A percentile compares a stretch with the other conserved stretches of the same genome.
These are phyloP conservation scores for Priceomyces melissophilus DNA, from an alignment of 805 yeast species.

Conservation along the genomic window DNA sequence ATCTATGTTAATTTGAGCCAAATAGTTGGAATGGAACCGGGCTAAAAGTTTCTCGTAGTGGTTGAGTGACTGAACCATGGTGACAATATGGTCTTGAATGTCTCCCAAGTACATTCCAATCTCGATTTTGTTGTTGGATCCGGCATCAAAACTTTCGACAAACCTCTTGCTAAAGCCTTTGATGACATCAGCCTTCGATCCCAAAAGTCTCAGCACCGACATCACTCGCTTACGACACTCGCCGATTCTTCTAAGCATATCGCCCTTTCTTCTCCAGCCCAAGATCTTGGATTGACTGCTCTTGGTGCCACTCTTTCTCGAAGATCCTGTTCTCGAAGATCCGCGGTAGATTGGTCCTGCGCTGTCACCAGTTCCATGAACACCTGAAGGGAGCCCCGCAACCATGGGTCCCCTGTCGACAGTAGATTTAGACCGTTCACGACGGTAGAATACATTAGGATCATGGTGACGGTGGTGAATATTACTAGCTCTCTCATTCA, in stretches of 20 bases:
- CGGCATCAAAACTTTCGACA: conserved; percentile 25
- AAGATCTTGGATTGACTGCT: conserved; percentile 48
- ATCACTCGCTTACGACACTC: conserved; percentile 93
- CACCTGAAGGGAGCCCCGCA: neutral
- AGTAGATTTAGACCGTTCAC: conserved; percentile 36
- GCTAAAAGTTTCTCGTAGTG: conserved; percentile 94
- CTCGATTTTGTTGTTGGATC: conserved; percentile 49
- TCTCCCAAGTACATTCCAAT: conserved; percentile 95
- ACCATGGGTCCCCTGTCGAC: conserved; percentile 23
- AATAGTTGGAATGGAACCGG: conserved; percentile 90
- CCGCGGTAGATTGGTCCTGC: neutral
- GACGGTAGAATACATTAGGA: conserved; percentile 27
- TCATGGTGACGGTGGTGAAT: conserved; percentile 2
- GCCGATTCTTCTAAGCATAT: conserved; percentile 91
- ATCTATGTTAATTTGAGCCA: conserved; percentile 95
- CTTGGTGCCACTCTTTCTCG: conserved; percentile 26
- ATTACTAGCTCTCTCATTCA: conserved; percentile 12
- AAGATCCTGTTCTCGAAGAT: neutral
- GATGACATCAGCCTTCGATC: conserved; percentile 96
- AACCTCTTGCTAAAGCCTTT: conserved; percentile 92
- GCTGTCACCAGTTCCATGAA: too few species aligned
- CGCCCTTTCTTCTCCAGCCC: conserved; percentile 87
- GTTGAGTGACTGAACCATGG: conserved; percentile 93
- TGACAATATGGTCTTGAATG: conserved; percentile 95
- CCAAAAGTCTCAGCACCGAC: conserved; percentile 79